These are phyloP conservation scores for Penicillium cosmopolitanum DNA, from an alignment of 495 filamentous ascomycete genomes.

Conservation along the genomic window DNA sequence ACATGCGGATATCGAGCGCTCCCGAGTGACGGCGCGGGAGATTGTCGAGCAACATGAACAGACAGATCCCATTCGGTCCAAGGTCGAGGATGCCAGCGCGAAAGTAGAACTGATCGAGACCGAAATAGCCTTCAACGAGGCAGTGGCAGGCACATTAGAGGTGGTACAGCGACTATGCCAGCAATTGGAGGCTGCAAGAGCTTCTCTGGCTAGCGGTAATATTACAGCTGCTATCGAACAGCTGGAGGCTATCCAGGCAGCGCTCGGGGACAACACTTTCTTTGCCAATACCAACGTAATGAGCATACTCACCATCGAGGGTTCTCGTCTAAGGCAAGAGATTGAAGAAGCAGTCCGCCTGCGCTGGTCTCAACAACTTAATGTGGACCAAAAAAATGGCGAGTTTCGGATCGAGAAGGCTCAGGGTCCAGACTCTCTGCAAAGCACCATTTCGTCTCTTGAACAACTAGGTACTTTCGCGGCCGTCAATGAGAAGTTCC, in stretches of 20 bases:
- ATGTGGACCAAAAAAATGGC: constrained; percentile 52
- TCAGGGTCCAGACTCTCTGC: constrained; percentile 33
- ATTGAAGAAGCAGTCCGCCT: constrained; percentile 35
- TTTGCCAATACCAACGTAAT: constrained; percentile 46
- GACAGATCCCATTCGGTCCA: constrained; percentile 59
- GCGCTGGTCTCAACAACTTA: constrained; percentile 57
- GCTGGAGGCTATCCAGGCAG: constrained; percentile 57
- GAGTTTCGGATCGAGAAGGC: constrained; percentile 51
- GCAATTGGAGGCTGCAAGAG: constrained; percentile 48
- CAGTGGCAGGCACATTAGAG: constrained; percentile 63
- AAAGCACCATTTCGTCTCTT: constrained; percentile 40
- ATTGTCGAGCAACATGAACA: constrained; percentile 74
- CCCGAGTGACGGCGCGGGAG: constrained; percentile 69
- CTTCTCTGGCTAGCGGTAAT: constrained; percentile 47
- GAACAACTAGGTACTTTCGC: constrained; percentile 38
- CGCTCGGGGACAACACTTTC: constrained; percentile 34
- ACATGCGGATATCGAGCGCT: constrained; percentile 77
- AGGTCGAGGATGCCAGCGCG: constrained; percentile 65
- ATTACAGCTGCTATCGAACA: constrained; percentile 61
- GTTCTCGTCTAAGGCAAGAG: constrained; percentile 35
- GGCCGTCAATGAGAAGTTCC: constrained; percentile 37
- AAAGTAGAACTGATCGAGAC: constrained; percentile 72
- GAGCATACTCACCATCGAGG: constrained; percentile 38
- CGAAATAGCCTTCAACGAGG: constrained; percentile 77
- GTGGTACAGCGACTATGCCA: constrained; percentile 54